Percentiles rank a stretch among this genome's conserved stretches.
These are phyloP conservation scores for Elongisporangium prolatum DNA, from an alignment of 352 stramenopile species.

Conservation along the genomic window DNA sequence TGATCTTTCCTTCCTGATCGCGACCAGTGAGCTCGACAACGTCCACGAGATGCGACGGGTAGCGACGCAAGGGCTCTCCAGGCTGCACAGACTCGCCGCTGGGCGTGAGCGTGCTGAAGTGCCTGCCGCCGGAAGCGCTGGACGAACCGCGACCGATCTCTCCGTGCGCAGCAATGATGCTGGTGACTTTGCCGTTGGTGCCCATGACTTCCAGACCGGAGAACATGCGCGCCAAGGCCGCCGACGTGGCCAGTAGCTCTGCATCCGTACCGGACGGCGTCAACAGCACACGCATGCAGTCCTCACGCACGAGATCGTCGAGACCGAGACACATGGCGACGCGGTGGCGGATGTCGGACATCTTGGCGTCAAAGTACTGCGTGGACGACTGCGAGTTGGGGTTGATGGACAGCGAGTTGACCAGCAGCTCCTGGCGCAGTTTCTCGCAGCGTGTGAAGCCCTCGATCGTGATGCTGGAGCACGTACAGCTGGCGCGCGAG, in stretches of 20 bases:
- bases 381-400: constrained; percentile 64
- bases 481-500: constrained; percentile 78
- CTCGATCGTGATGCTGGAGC: constrained; percentile 69
- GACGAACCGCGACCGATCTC: constrained; percentile 83
- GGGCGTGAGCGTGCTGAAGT: constrained; percentile 82
- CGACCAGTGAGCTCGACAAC: constrained; percentile 57
- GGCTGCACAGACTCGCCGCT: constrained; percentile 44
- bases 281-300: constrained; percentile 54
- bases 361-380: constrained; percentile 68
- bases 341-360: constrained; percentile 43
- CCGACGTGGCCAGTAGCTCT: constrained; percentile 74
- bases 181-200: constrained; percentile 56
- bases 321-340: constrained; percentile 57
- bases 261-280: constrained; percentile 85
- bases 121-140: constrained; percentile 60
- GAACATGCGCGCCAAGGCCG: constrained; percentile 60
- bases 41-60: constrained; percentile 55
- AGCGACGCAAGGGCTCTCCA: constrained; percentile 46
- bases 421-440: constrained; percentile 65
- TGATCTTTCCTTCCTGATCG: constrained; percentile 47
- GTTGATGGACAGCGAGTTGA: constrained; percentile 82
- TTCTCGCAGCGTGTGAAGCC: constrained; percentile 62
- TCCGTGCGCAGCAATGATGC: constrained; percentile 76
- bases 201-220: constrained; percentile 34
- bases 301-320: constrained; percentile 40